Evolutionary conservation across 2,329 filamentous ascomycete species (phyloP).

Genomic region (Coniochaeta prunicola): DNA sequence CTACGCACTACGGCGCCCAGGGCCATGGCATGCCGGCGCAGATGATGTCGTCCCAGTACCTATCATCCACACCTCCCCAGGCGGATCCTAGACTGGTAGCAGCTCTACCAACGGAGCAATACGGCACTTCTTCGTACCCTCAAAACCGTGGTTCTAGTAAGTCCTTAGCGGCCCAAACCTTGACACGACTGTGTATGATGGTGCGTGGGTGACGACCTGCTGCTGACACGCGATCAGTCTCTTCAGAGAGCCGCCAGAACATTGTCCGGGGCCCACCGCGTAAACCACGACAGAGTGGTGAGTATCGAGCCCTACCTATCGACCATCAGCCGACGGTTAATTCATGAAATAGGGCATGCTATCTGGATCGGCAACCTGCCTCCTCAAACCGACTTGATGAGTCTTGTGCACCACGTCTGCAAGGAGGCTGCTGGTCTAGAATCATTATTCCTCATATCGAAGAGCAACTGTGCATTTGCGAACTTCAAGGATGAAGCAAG

Average conservation of each 20-base stretch:
- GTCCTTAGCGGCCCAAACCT: neutral
- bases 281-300: constrained; percentile 56
- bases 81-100: constrained; percentile 17
- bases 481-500: constrained; percentile 80
- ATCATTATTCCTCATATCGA: constrained; percentile 88
- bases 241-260: constrained; percentile 26
- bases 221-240: constrained; percentile 6
- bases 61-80: constrained; percentile 15
- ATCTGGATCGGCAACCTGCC: constrained; percentile 96
- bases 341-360: constrained; percentile 61
- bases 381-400: constrained; percentile 72
- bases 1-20: constrained; percentile 27
- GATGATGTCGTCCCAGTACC: constrained; percentile 27
- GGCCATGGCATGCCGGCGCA: constrained; percentile 22
- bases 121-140: constrained; percentile 3
- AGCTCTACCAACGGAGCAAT: constrained; percentile 8
- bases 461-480: constrained; percentile 95
- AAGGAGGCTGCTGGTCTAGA: constrained; percentile 72
- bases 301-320: constrained; percentile 16
- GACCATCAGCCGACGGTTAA: constrained; percentile 8
- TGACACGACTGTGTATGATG: neutral
- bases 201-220: neutral
- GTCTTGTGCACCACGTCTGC: constrained; percentile 86
- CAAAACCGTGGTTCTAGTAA: constrained; percentile 10
- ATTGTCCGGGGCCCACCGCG: constrained; percentile 46